These are phyloP conservation scores for Bretschneidera sinensis DNA, from an alignment of 345 rosid species.

Conservation along the genomic window DNA sequence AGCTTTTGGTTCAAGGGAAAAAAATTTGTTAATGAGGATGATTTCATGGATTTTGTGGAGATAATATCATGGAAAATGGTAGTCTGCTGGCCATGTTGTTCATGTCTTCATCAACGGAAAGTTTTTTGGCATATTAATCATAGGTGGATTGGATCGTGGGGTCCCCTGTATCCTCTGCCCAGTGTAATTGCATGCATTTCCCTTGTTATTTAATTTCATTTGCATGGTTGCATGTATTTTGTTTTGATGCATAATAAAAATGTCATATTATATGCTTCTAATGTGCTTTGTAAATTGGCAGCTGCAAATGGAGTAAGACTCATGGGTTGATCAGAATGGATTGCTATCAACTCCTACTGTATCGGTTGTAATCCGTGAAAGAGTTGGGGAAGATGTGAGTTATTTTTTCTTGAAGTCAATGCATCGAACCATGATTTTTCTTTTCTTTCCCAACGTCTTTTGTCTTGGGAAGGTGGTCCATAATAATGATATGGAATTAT, in stretches of 20 bases:
- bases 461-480: conserved; percentile 9
- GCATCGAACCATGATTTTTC: background rate
- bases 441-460: background rate
- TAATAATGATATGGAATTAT: background rate
- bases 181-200: no score
- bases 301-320: conserved; percentile 97
- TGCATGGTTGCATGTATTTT: no score
- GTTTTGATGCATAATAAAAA: background rate
- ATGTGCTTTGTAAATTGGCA: conserved; percentile 21
- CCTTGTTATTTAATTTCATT: no score
- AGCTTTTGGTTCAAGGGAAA: no score
- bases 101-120: no score
- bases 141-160: no score
- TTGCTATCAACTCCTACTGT: conserved; percentile 99
- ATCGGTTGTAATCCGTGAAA: conserved; percentile 92
- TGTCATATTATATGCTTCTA: conserved; percentile 3
- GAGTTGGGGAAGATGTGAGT: conserved; percentile 88
- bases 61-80: no score
- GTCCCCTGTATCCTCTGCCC: no score
- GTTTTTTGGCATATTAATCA: no score
- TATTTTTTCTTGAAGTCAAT: conserved; percentile 4
- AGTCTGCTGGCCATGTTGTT: no score
- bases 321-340: conserved; percentile 92
- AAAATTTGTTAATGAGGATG: no score
- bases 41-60: no score